phyloP scores from a whole-genome alignment of 345 rosid species.

The Linum lewisii region DNA sequence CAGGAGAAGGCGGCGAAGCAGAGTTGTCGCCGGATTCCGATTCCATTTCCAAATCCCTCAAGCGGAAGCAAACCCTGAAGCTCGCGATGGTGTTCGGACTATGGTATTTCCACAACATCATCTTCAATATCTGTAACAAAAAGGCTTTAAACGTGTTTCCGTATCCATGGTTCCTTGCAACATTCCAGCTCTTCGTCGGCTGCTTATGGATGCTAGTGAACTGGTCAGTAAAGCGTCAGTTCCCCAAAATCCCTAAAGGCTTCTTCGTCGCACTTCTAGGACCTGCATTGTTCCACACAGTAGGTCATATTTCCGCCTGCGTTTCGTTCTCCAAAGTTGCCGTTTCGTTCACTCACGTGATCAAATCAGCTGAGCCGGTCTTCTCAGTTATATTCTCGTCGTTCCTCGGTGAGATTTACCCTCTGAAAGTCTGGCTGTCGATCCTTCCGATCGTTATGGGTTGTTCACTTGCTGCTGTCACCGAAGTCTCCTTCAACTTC shows the following conservation, averaged over 20 bases:
- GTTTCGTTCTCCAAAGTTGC: constrained; percentile 97
- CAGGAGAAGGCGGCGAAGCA: constrained; percentile 42
- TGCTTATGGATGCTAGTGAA: constrained; percentile 82
- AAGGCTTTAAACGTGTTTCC: constrained; percentile 81
- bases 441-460: constrained; percentile 89
- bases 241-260: constrained; percentile 71
- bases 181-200: constrained; percentile 86
- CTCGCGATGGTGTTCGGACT: constrained; percentile 70
- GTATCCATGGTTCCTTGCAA: constrained; percentile 93
- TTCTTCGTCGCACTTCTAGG: constrained; percentile 85
- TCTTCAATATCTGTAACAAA: constrained; percentile 91
- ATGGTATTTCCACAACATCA: constrained; percentile 89
- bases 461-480: constrained; percentile 86
- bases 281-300: constrained; percentile 89
- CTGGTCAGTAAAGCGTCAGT: constrained; percentile 74
- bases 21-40: constrained; percentile 22
- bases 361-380: constrained; percentile 95
- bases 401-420: constrained; percentile 77
- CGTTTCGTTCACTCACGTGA: constrained; percentile 93
- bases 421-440: constrained; percentile 80
- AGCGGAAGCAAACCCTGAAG: constrained; percentile 37
- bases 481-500: constrained; percentile 86
- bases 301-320: constrained; percentile 95
- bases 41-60: constrained; percentile 24
- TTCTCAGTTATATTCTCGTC: constrained; percentile 91